Evolutionary conservation across 2,329 filamentous ascomycete genomes (phyloP), one percentile per base, ranked within the genome.

Genomic region (Periconia sp.): DNA sequence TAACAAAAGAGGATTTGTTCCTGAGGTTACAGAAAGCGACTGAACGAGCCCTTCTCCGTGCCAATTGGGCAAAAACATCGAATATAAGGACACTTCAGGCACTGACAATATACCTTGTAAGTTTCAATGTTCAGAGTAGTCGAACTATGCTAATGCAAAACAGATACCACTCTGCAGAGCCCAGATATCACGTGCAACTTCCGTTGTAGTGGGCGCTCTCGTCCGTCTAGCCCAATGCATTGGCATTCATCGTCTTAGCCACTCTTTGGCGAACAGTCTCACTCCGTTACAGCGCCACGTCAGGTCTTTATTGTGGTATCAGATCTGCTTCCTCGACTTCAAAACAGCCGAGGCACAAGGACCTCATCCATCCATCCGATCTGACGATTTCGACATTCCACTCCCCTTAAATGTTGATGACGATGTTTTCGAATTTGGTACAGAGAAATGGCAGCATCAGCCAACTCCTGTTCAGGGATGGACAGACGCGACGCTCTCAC

Each of bases 311-410:
- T 53, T 70, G 15, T 70, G 66, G 66, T 67, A 70, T 39, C 66
- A 70, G 24, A 69, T 70, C 5, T 69, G 66, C 34, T 69, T 70
- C 43, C 50, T 70, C 4, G 66, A 70, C 34, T 68, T 70, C 49
- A 69, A 68, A 34, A 68, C 66, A 4, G 66, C 66, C 17, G 66
- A 70, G 51, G 66, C 66, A 9, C 66, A 69, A 49, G 66, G 66
- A 1, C 66, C 66, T 4, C 66, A 69, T 30, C 66, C 66, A 2
- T 68, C 64, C 1, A 69, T 70, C 19, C 64, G 66, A 8, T 47
- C 61, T 0, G 66, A 70, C 37, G 66, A 70, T 33, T 69, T 69
- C 34, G 66, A 70, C 43, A 67, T 69, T 30, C 59, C 66, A 1
- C 46, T 69, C 1, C 66, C 66, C 1, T 48, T 70, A 2, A 70